Evolutionary conservation across 129 eudicot species (phyloP), one percentile per base, ranked within the genome.

Genomic region (Centaurea solstitialis): DNA sequence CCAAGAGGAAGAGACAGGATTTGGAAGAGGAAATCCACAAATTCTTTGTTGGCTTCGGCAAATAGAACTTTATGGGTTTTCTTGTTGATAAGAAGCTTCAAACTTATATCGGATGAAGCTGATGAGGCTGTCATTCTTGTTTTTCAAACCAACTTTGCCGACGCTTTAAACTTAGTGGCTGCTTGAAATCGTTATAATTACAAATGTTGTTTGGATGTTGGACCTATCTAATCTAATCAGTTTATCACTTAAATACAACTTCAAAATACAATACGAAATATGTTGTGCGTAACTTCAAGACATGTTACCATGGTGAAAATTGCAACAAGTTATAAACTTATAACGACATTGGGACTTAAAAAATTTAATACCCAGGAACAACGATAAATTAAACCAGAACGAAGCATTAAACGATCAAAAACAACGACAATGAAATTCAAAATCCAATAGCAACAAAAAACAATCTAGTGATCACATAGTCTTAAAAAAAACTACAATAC

Each of bases 61-160:
- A 86, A 89, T 1, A 89, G 21, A 69, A 89, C 90, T 30, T 80
- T 82, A 7, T 79, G 76, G 26, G 76, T 12, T 11, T 85, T 85
- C 0, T 74, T 74, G 43, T 88, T 86, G 4, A 88, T 69, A 15
- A 88, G 73, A 76, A 88, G 89, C 83, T 85, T 88, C 10, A 85
- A 7, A 43, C 57, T 85, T 50, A 80, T 72, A 65, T 67, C n/a
- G n/a, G 83, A 10, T 76, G 81, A 24, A 20, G 37, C 39, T 11
- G 80, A 33, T 30, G 85, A 75, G 72, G 33, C 66, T 57, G 76
- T 77, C 86, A 76, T 82, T 59, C 28, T 70, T 57, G 65, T 4
- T 69, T 70, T 70, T 37, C 62, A 6, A 45, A 5, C 57, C 0
- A 4, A 45, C 57, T 35, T 70, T 37, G 74, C 57, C 12, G 62